Conservation (phyloP, 2,329 filamentous ascomycete species). For the Lecanicillium sp. region DNA sequence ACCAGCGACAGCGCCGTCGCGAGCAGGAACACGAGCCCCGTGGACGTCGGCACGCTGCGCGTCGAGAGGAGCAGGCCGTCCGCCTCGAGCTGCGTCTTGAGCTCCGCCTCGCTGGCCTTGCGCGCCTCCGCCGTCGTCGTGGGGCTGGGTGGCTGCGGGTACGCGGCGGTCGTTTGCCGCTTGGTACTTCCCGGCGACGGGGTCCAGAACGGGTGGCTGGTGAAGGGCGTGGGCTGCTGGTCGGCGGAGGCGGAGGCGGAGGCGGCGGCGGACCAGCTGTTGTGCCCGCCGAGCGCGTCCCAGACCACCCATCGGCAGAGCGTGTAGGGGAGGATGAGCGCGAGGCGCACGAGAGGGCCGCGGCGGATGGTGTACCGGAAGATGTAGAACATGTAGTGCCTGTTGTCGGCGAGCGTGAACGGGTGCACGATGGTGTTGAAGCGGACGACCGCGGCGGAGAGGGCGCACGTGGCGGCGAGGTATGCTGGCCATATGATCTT, state of each 20-base stretch:
- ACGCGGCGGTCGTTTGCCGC: neutral
- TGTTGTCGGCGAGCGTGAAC: conserved; percentile 92
- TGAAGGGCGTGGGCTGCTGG: conserved; percentile 17
- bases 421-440: conserved; percentile 93
- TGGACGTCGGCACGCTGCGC: conserved; percentile 40
- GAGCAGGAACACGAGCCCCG: conserved; percentile 52
- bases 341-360: conserved; percentile 58
- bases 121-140: neutral
- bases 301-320: conserved; percentile 63
- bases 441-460: conserved; percentile 49
- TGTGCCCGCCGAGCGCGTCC: conserved; percentile 49
- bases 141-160: conserved; percentile 6
- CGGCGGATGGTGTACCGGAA: conserved; percentile 76
- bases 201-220: conserved; percentile 25
- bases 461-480: conserved; percentile 27
- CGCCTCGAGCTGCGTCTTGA: conserved; percentile 19
- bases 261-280: conserved; percentile 17
- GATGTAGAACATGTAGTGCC: conserved; percentile 95
- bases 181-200: neutral
- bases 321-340: conserved; percentile 65
- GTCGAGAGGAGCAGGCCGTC: conserved; percentile 24
- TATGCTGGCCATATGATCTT: conserved; percentile 33
- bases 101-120: conserved; percentile 9
- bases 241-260: conserved; percentile 9
- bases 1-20: conserved; percentile 73